These are phyloP conservation scores for Narthecium ossifragum DNA, from an alignment of 106 monocot species.

Conservation along the genomic window DNA sequence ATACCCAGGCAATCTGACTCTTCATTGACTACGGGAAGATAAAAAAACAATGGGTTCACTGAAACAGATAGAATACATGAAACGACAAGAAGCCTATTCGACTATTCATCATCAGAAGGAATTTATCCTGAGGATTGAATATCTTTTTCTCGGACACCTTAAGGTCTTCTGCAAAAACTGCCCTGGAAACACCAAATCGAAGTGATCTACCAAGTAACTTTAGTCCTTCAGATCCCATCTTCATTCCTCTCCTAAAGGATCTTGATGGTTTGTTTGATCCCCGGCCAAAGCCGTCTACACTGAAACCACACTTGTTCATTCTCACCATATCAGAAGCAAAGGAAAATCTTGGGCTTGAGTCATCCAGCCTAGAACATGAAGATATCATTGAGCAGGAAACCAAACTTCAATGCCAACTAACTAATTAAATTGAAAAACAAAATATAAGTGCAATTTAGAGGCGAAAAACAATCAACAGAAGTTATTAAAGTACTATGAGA, in stretches of 20 bases:
- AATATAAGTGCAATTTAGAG: neutral
- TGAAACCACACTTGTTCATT: conserved; percentile 50
- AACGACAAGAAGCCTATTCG: conserved; percentile 58
- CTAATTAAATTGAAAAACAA: neutral
- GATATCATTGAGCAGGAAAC: neutral
- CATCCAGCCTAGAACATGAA: conserved; percentile 51
- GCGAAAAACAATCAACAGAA: too few relatives aligned
- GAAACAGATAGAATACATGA: conserved; percentile 64
- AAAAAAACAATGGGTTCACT: conserved; percentile 83
- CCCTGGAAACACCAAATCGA: conserved; percentile 53
- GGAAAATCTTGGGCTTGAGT: conserved; percentile 51
- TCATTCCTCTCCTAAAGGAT: conserved; percentile 47
- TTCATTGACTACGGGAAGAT: conserved; percentile 59
- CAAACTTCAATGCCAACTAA: neutral
- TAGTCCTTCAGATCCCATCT: conserved; percentile 49
- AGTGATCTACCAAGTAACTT: conserved; percentile 54
- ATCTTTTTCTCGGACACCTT: conserved; percentile 70
- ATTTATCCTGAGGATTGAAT: conserved; percentile 73
- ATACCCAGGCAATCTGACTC: conserved; percentile 60
- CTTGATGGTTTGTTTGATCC: conserved; percentile 37
- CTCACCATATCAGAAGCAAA: conserved; percentile 34
- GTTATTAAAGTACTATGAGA: too few relatives aligned
- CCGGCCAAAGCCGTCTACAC: conserved; percentile 35
- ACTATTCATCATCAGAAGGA: conserved; percentile 61
- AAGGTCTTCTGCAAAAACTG: conserved; percentile 71